Conservation (phyloP, 129 eudicot species). For the Lonicera japonica region DNA sequence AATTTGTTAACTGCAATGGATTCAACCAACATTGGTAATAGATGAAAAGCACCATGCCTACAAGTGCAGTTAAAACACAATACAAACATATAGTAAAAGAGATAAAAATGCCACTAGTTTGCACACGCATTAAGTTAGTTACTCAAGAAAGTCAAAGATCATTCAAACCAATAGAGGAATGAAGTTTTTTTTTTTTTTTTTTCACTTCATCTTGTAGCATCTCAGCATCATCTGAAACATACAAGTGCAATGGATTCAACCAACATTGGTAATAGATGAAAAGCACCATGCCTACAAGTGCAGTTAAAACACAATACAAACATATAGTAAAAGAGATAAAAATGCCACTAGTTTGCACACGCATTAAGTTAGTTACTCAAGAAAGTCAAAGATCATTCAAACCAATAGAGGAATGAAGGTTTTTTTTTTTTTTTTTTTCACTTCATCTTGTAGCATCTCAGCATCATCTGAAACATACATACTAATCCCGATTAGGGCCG, state of each 20-base stretch:
- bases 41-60: not conserved
- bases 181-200: too few species aligned
- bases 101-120: not conserved
- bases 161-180: not conserved
- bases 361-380: not conserved
- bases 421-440: too few species aligned
- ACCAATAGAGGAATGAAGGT: not conserved
- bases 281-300: not conserved
- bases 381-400: not conserved
- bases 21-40: not conserved
- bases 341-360: not conserved
- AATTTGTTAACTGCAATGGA: too few species aligned
- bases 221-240: slow-evolving; percentile 2
- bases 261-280: not conserved
- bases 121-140: not conserved
- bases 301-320: too few species aligned
- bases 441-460: too few species aligned
- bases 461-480: not conserved
- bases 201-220: too few species aligned
- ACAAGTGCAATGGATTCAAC: not conserved
- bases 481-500: slow-evolving; percentile 25
- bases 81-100: too few species aligned
- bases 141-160: not conserved
- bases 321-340: not conserved
- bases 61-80: too few species aligned